Evolutionary conservation across 2,329 filamentous ascomycete genomes (phyloP), one percentile per base, ranked within the genome.

Genomic region (Cladophialophora psammophila): DNA sequence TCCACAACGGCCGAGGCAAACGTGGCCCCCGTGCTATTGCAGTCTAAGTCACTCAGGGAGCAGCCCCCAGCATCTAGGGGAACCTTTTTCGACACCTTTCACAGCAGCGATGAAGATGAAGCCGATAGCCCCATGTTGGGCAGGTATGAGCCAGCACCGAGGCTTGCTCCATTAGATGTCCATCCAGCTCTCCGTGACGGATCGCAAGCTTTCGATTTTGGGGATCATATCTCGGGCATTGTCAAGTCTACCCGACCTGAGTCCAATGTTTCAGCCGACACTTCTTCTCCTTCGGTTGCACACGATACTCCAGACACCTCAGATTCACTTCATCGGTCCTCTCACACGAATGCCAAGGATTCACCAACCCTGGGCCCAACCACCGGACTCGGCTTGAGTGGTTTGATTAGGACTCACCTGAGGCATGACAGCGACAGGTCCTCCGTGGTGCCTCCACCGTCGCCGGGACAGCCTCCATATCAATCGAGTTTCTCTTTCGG

Each of bases 401-500:
- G 91, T 1, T 86, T 97, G 82, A 89, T 97, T 54, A 88, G 91
- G 36, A 90, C 94, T 69, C 95, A 98, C 81, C 81, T 98, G 48
- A 88, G 95, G 59, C 88, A 88, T 38, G 88, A 90, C 70, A 98
- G 94, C 79, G 90, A 90, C 66, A 86, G 88, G 13, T 98, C 94
- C 0, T 96, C 93, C 0, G 84, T 95, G 32, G 93, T 92, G 72
- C 87, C 86, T 32, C 80, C 80, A 64, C 80, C 79, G 31, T 81
- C 81, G 9, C 80, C 77, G 48, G 79, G 69, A n/a, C 59, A 42
- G 40, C 38, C 45, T 52, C 64, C 50, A 18, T 42, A 35, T n/a
- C 50, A 56, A 32, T 58, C 45, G 5, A 50, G 54, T 18, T 36
- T 56, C 20, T 56, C 42, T 9, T 52, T 58, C 5, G 34, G 52